phyloP scores from a whole-genome alignment of 768 basidiomycete species.

The Serendipita sp. region DNA sequence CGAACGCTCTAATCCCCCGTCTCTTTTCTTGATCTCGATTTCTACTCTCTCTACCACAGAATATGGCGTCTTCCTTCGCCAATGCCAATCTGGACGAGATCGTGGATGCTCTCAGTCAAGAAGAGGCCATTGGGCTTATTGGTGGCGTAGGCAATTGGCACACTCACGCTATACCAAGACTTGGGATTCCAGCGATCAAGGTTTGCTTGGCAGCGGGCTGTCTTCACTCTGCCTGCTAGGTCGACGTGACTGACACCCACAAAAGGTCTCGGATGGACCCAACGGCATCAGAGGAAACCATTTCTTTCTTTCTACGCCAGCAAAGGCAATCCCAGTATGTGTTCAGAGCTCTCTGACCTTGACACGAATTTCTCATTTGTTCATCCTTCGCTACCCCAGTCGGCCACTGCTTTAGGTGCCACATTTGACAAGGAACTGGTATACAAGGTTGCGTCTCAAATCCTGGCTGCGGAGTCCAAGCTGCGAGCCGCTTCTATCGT shows the following conservation, averaged over 20 bases:
- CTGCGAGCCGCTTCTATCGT: slow-evolving; percentile 50
- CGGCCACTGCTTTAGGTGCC: slow-evolving; percentile 57
- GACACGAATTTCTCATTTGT: not conserved
- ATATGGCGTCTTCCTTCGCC: slow-evolving; percentile 48
- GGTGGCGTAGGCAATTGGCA: slow-evolving; percentile 71
- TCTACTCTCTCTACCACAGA: not conserved
- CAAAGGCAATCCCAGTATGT: slow-evolving; percentile 57
- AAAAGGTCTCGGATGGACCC: slow-evolving; percentile 61
- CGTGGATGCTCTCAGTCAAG: slow-evolving; percentile 49
- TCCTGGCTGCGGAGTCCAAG: slow-evolving; percentile 60
- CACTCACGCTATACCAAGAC: slow-evolving; percentile 45
- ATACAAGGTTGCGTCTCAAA: slow-evolving; percentile 40
- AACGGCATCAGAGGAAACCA: slow-evolving; percentile 62
- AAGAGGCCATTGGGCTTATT: slow-evolving; percentile 57
- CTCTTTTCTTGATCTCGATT: not conserved
- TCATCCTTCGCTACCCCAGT: too few relatives aligned
- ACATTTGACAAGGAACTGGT: slow-evolving; percentile 59
- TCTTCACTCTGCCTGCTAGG: not conserved
- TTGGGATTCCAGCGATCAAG: slow-evolving; percentile 60
- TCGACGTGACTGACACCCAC: not conserved
- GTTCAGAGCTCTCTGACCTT: too few relatives aligned
- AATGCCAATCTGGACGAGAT: slow-evolving; percentile 44
- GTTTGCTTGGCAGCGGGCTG: slow-evolving; percentile 19
- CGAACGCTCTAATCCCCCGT: not conserved
- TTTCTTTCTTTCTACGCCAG: slow-evolving; percentile 69